Percentiles rank a stretch among this genome's conserved stretches.
Evolutionary conservation across 768 basidiomycete genomes (phyloP).

Genomic region (Dioszegia aurantiaca): DNA sequence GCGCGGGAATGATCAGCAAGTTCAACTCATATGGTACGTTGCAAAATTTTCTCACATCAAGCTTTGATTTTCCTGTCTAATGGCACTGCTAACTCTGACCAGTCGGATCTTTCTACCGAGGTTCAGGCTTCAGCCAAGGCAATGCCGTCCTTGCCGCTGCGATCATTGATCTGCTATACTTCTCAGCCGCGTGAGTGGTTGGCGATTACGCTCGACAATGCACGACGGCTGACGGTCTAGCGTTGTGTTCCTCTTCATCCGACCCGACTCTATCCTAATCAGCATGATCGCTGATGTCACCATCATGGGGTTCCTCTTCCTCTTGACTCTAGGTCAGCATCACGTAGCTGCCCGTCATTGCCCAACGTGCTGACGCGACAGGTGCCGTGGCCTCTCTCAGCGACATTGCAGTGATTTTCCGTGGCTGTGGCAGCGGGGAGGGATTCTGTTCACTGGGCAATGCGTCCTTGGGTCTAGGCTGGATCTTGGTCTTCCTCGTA

Average conservation of each 20-base stretch:
- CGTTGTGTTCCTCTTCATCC: constrained; percentile 27
- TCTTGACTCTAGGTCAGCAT: constrained; percentile 56
- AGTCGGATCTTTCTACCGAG: background rate
- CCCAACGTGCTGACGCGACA: background rate
- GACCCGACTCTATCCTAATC: constrained; percentile 63
- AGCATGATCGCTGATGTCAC: constrained; percentile 73
- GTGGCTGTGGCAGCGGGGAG: background rate
- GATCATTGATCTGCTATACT: constrained; percentile 28
- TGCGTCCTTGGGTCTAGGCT: constrained; percentile 33
- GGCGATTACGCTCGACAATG: background rate
- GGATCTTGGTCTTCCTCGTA: constrained; percentile 31
- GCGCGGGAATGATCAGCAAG: constrained; percentile 27
- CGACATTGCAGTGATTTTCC: background rate
- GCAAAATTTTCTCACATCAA: too few species aligned
- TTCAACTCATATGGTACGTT: constrained; percentile 14
- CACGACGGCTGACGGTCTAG: constrained; percentile 8
- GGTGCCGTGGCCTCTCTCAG: constrained; percentile 14
- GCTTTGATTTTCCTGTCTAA: too few species aligned
- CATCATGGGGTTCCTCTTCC: constrained; percentile 61
- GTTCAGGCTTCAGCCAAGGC: constrained; percentile 25
- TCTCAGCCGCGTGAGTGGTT: constrained; percentile 29
- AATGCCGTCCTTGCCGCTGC: constrained; percentile 37
- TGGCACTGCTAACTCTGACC: background rate
- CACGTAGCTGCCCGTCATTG: background rate
- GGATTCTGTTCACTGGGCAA: constrained; percentile 25